phyloP scores from a whole-genome alignment of 148 eudicot species.

The Nepenthes mirabilis region DNA sequence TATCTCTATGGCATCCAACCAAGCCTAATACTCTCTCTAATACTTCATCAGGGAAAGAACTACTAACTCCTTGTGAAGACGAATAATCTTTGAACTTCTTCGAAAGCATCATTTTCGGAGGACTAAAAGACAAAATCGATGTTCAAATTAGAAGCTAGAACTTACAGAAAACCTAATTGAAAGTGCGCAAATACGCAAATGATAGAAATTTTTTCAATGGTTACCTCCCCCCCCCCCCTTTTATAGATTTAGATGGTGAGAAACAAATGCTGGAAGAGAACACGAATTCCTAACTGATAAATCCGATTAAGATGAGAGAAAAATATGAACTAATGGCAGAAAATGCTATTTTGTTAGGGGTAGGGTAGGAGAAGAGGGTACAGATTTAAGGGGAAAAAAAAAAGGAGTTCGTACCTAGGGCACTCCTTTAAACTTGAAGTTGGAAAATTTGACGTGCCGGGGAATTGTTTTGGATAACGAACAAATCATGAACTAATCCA shows the following conservation, averaged over 20 bases:
- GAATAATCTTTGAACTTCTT: constrained; percentile 13
- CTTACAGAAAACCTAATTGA: background rate
- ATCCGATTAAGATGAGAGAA: too few relatives aligned
- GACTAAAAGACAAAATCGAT: constrained; percentile 2
- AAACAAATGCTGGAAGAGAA: too few relatives aligned
- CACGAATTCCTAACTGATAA: too few relatives aligned
- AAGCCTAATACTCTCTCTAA: constrained; percentile 50
- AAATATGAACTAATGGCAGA: background rate
- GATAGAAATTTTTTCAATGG: too few relatives aligned
- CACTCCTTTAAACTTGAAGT: constrained; percentile 17
- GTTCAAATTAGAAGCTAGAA: background rate
- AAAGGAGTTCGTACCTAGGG: constrained; percentile 25
- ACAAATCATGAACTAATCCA: too few relatives aligned
- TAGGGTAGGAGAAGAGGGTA: constrained; percentile 1
- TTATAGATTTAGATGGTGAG: too few relatives aligned
- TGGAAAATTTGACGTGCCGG: background rate
- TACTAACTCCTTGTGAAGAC: constrained; percentile 1
- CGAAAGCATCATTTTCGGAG: constrained; percentile 4
- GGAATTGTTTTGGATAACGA: too few relatives aligned
- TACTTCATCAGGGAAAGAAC: constrained; percentile 66
- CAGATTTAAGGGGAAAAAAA: background rate
- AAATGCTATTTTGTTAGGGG: too few relatives aligned
- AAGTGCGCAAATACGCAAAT: too few relatives aligned
- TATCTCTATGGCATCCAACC: constrained; percentile 41
- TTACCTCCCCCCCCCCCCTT: too few relatives aligned